Conservation (phyloP, 1,284 basidiomycete species). For the Cryptococcus sp. region DNA sequence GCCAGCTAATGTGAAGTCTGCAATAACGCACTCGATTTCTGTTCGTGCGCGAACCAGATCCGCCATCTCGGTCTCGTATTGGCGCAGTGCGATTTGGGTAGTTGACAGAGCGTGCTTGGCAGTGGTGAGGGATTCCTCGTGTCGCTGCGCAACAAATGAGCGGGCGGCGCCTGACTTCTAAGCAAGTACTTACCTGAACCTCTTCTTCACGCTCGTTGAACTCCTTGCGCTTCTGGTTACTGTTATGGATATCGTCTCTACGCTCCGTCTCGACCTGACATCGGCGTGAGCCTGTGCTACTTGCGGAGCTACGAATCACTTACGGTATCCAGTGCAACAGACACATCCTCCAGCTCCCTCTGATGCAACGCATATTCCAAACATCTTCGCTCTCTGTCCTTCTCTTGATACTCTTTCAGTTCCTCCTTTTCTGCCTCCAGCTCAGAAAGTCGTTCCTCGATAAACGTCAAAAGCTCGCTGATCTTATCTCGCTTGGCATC, state of each 20-base stretch:
- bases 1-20: slow-evolving; percentile 72
- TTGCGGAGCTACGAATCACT: slow-evolving; percentile 3
- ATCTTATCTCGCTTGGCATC: slow-evolving; percentile 91
- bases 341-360: slow-evolving; percentile 85
- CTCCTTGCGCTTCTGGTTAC: slow-evolving; percentile 76
- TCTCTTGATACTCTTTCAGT: slow-evolving; percentile 91
- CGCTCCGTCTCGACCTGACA: slow-evolving; percentile 66
- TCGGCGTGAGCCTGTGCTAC: slow-evolving; percentile 6
- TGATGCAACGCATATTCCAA: slow-evolving; percentile 94
- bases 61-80: slow-evolving; percentile 49
- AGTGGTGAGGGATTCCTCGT: slow-evolving; percentile 74
- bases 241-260: slow-evolving; percentile 75
- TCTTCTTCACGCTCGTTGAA: slow-evolving; percentile 82
- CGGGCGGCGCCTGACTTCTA: not conserved
- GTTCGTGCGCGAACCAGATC: slow-evolving; percentile 77
- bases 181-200: slow-evolving; percentile 63
- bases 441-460: slow-evolving; percentile 84
- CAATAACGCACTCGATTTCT: slow-evolving; percentile 78
- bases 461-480: slow-evolving; percentile 83
- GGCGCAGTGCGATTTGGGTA: slow-evolving; percentile 53
- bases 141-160: slow-evolving; percentile 56
- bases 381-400: slow-evolving; percentile 91
- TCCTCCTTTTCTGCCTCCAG: slow-evolving; percentile 98
- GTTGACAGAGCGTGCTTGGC: slow-evolving; percentile 72
- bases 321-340: slow-evolving; percentile 74